Evolutionary conservation across 331 rosid species (phyloP).

Genomic region (Erythrophleum ivorense): DNA sequence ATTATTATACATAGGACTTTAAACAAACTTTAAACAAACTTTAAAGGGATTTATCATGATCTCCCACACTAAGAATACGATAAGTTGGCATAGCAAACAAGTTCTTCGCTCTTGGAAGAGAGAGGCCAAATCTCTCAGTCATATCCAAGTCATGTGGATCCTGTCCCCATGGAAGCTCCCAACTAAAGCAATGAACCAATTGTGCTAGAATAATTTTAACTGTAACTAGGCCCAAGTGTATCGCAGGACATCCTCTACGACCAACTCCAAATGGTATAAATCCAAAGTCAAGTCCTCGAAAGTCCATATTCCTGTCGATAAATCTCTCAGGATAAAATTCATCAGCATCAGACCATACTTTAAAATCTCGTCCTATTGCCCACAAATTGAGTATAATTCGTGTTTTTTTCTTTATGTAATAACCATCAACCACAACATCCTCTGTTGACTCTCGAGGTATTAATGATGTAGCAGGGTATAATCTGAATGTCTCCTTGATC

Average conservation of each 20-base stretch:
- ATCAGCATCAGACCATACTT: conserved; percentile 42
- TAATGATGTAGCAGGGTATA: conserved; percentile 41
- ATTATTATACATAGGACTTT: neutral
- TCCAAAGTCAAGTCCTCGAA: conserved; percentile 43
- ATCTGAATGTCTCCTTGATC: conserved; percentile 43
- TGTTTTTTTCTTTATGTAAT: conserved; percentile 36
- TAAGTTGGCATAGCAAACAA: conserved; percentile 41
- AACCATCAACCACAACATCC: conserved; percentile 40
- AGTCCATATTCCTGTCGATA: neutral
- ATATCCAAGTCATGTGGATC: conserved; percentile 42
- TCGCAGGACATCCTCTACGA: conserved; percentile 50
- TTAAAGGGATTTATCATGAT: neutral
- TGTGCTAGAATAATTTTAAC: conserved; percentile 41
- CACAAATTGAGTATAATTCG: conserved; percentile 29
- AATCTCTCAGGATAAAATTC: conserved; percentile 52
- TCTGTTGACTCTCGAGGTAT: conserved; percentile 33
- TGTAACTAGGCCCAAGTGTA: conserved; percentile 30
- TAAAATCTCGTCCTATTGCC: conserved; percentile 48
- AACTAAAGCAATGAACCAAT: conserved; percentile 50
- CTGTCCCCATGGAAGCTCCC: conserved; percentile 46
- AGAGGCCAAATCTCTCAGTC: conserved; percentile 45
- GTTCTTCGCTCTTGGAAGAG: conserved; percentile 35
- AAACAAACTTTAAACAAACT: neutral
- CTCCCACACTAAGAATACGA: neutral
- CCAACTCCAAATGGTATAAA: conserved; percentile 56